Evolutionary conservation across 306 rosid genomes (phyloP).

Genomic region (Albizia julibrissin): DNA sequence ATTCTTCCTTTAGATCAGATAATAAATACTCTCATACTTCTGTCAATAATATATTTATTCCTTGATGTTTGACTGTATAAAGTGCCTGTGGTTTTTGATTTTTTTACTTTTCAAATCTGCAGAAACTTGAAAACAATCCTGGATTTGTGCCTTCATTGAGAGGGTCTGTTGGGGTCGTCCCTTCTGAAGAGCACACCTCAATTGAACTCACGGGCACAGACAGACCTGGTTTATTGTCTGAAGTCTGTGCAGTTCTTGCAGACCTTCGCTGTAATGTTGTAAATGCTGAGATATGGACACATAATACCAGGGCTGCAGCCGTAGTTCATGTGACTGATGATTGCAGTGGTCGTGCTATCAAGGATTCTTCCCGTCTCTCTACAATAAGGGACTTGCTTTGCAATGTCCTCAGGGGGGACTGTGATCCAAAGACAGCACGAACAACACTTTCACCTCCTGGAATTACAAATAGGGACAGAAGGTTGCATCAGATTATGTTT

Average conservation of each 20-base stretch:
- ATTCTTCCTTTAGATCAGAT: background rate
- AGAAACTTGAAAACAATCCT: conserved; percentile 88
- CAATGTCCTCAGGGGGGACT: conserved; percentile 74
- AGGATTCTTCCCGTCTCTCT: conserved; percentile 65
- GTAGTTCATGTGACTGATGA: conserved; percentile 87
- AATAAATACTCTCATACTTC: background rate
- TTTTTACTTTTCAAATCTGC: conserved; percentile 33
- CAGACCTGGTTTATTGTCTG: conserved; percentile 94
- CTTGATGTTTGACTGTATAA: background rate
- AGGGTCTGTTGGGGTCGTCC: conserved; percentile 85
- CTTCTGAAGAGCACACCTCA: conserved; percentile 86
- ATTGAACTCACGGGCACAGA: conserved; percentile 92
- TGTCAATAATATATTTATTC: background rate
- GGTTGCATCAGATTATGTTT: conserved; percentile 95
- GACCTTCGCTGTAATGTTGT: conserved; percentile 88
- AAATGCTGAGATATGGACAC: conserved; percentile 98
- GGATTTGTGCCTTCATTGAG: conserved; percentile 68
- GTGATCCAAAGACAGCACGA: conserved; percentile 70
- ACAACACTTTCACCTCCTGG: conserved; percentile 76
- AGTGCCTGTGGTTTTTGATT: conserved; percentile 16
- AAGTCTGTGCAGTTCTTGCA: conserved; percentile 89
- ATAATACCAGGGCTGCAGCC: conserved; percentile 89
- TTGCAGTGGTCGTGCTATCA: conserved; percentile 63
- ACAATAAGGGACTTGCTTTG: conserved; percentile 76
- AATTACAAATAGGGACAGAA: conserved; percentile 74